Conservation (phyloP, 2,329 filamentous ascomycete genomes). For the Colletotrichum agaves region DNA sequence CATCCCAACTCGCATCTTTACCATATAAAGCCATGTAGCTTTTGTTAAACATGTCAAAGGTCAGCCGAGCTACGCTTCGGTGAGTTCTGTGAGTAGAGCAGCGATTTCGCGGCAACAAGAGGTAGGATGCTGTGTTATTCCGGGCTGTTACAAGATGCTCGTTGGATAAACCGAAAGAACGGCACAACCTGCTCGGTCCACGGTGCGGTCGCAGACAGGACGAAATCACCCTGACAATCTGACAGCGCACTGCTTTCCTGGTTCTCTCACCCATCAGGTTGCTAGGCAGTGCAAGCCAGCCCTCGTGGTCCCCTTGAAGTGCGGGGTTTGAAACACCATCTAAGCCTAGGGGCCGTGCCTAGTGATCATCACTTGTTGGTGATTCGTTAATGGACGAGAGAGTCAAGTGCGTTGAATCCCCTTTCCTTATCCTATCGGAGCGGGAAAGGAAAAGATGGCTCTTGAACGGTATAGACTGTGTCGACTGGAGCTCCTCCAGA, state of each 20-base stretch:
- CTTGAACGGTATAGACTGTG: conserved; percentile 5
- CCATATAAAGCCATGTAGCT: neutral
- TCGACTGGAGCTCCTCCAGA: conserved; percentile 1
- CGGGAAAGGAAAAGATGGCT: neutral
- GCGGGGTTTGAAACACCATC: conserved; percentile 34
- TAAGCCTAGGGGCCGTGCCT: conserved; percentile 1
- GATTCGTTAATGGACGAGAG: conserved; percentile 6
- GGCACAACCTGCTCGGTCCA: neutral
- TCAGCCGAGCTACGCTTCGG: too few relatives aligned
- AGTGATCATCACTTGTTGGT: neutral
- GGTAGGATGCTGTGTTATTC: neutral
- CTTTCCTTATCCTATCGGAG: neutral
- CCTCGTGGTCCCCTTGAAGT: conserved; percentile 17
- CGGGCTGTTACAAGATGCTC: neutral
- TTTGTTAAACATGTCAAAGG: neutral
- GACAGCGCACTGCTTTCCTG: conserved; percentile 6
- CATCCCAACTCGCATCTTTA: neutral
- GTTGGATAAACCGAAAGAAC: neutral
- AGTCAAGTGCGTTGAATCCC: neutral
- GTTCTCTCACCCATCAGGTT: neutral
- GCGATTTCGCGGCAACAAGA: neutral
- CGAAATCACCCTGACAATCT: neutral
- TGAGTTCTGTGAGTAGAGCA: too few relatives aligned
- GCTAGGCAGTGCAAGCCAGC: neutral
- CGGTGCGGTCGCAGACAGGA: neutral